Base-by-base conservation (phyloP, 1,139 yeast genomes). In the Tardiomyces blankii region DNA sequence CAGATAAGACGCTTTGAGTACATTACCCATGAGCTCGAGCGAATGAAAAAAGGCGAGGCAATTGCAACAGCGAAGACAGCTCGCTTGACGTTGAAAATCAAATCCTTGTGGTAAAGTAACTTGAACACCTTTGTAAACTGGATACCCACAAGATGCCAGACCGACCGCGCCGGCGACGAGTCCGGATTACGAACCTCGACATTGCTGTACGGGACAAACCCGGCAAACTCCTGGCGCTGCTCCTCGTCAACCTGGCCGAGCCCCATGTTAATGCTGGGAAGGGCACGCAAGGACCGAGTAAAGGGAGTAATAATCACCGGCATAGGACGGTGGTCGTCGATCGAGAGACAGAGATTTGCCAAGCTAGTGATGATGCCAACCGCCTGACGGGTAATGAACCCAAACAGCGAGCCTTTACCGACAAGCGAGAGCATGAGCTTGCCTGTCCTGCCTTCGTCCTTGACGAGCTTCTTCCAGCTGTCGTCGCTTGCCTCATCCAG, bases 141-240 rank as follows among this genome's bases (percentile, higher is more conserved):
- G 9, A 40, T 38, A 6, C 67, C 67, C 3, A 57, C 9, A 8
- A 61, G 43, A 44, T 65, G 68, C 23, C 49, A 47, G 13, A 52
- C n/a, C 13, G 46, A 52, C 30, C 60, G 49, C 1, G 68, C 65
- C 3, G 66, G 65, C 1, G 57, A 47, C 11, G 63, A 58, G 40
- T 64, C 67, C 1, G 67, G 66, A 47, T 62, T 53, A n/a, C 65
- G 48, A 2, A 48, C 48, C 41, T 58, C 57, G 0, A 55, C 51
- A 2, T 41, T 38, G 5, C 23, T 18, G 11, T 43, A 44, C 12
- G 28, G 18, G 39, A 8, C 13, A 9, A 32, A 11, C 2, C 18
- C 14, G 18, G 18, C 43, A 32, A 19, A 23, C n/a, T 18, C 18
- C 18, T 8, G 11, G 33, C 5, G 28, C 42, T 2, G 14, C 19